A percentile compares a stretch with the other conserved stretches of the same genome.
phyloP scores from a whole-genome alignment of 108 stramenopile genomes.

The Skeletonema potamos region DNA sequence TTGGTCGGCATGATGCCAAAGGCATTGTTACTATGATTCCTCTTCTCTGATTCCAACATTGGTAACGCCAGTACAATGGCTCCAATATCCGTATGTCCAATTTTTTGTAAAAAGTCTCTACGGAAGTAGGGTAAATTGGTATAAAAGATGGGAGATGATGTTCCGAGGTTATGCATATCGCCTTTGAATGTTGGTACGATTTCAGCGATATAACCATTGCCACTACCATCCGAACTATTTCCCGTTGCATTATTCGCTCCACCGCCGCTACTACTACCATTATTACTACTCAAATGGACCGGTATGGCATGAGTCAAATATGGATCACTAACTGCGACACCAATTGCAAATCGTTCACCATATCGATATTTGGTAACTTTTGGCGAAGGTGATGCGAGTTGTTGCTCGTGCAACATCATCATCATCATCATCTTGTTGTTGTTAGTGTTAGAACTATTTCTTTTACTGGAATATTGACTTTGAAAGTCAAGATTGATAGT shows the following conservation, averaged over 20 bases:
- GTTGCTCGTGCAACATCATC: background rate
- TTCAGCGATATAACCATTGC: background rate
- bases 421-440: background rate
- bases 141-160: conserved; percentile 10
- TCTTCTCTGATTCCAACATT: conserved; percentile 8
- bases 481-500: conserved; percentile 5
- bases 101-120: conserved; percentile 11
- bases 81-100: conserved; percentile 27
- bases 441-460: background rate
- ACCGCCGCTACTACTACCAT: background rate
- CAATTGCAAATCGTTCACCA: conserved; percentile 25
- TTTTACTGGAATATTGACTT: background rate
- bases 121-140: conserved; percentile 30
- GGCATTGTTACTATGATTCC: background rate
- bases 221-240: background rate
- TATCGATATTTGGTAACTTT: conserved; percentile 17
- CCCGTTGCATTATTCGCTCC: too few relatives aligned
- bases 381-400: background rate
- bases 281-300: background rate
- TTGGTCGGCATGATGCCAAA: conserved; percentile 9
- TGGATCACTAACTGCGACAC: conserved; percentile 18
- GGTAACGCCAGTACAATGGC: conserved; percentile 22
- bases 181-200: background rate
- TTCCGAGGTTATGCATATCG: background rate
- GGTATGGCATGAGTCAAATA: conserved; percentile 31